These are phyloP conservation scores for Trichosporon faecale DNA, from an alignment of 1,284 basidiomycete genomes.

Conservation along the genomic window DNA sequence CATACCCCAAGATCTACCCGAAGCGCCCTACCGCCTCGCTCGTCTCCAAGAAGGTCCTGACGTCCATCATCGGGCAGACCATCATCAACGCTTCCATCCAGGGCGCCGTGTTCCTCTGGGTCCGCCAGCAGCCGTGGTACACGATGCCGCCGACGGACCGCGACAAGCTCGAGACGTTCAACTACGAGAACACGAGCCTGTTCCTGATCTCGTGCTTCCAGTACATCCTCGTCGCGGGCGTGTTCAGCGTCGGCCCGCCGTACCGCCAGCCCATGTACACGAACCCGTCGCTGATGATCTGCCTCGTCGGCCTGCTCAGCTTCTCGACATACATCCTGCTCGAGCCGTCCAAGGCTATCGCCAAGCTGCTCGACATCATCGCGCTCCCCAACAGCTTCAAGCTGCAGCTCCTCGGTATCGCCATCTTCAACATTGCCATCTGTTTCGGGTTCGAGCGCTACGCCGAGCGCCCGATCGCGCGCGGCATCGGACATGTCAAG, in stretches of 20 bases:
- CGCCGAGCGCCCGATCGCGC: conserved; percentile 64
- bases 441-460: conserved; percentile 80
- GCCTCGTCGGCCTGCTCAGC: conserved; percentile 62
- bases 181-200: conserved; percentile 88
- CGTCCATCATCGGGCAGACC: conserved; percentile 91
- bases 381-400: conserved; percentile 68
- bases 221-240: conserved; percentile 92
- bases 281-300: conserved; percentile 79
- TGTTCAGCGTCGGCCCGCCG: conserved; percentile 96
- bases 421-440: conserved; percentile 66
- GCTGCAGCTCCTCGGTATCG: conserved; percentile 66
- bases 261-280: conserved; percentile 94
- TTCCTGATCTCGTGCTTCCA: conserved; percentile 97
- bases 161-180: conserved; percentile 80
- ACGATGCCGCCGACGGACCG: conserved; percentile 62
- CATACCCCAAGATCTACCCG: conserved; percentile 78
- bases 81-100: conserved; percentile 80
- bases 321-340: conserved; percentile 76
- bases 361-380: conserved; percentile 73
- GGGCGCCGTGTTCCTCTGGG: conserved; percentile 84
- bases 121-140: conserved; percentile 78
- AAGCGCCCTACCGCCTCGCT: conserved; percentile 94
- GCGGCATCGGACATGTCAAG: conserved; percentile 54
- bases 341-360: conserved; percentile 63
- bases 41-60: conserved; percentile 91